A percentile compares a stretch with the other conserved stretches of the same genome.
Conservation (phyloP, 768 basidiomycete species). For the Phaffia australis region DNA sequence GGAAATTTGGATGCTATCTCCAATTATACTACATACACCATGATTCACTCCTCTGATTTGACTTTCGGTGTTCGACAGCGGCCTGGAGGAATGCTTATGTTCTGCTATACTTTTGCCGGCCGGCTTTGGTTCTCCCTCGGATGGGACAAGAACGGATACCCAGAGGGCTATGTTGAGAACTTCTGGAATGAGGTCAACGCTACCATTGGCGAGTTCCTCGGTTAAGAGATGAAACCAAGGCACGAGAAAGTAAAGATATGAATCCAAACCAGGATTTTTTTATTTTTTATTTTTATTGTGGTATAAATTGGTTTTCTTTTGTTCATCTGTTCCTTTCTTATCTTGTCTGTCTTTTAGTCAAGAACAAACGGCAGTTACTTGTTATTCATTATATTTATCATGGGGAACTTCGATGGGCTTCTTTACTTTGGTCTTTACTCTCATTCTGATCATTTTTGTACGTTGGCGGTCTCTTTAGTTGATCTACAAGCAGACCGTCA, state of each 20-base stretch:
- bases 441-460: too few species aligned
- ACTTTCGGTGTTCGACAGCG: conserved; percentile 79
- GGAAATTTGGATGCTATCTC: conserved; percentile 39
- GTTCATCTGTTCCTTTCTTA: too few species aligned
- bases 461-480: too few species aligned
- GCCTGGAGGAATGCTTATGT: conserved; percentile 64
- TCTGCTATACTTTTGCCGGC: conserved; percentile 61
- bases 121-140: conserved; percentile 70
- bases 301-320: too few species aligned
- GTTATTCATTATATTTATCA: too few species aligned
- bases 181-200: conserved; percentile 57
- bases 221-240: conserved; percentile 15
- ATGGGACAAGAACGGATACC: conserved; percentile 67
- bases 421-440: too few species aligned
- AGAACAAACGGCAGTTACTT: too few species aligned
- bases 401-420: too few species aligned
- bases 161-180: conserved; percentile 48
- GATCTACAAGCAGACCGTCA: too few species aligned
- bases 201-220: conserved; percentile 52
- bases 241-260: neutral
- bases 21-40: conserved; percentile 24
- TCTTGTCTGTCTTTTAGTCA: too few species aligned
- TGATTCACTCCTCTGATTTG: conserved; percentile 49
- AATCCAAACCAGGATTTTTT: too few species aligned
- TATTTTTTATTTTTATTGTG: too few species aligned